Evolutionary conservation across 495 filamentous ascomycete genomes (phyloP).

Genomic region (Cercophora sp.): DNA sequence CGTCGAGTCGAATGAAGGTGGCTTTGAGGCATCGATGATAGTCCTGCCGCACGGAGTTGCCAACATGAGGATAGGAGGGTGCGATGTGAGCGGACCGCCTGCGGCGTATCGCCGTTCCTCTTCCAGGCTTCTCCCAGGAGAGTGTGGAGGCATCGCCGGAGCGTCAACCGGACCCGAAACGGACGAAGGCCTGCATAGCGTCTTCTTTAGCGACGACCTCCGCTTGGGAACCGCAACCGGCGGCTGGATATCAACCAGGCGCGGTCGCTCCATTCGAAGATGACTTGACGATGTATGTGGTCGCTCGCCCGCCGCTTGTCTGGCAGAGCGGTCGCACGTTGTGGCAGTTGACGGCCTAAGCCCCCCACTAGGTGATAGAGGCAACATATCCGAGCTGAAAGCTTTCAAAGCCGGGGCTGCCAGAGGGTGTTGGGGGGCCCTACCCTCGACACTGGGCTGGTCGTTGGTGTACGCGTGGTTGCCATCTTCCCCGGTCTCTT

Average conservation of each 20-base stretch:
- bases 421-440: too few species aligned
- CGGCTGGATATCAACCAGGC: conserved; percentile 27
- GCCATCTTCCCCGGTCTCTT: not conserved
- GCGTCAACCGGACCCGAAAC: not conserved
- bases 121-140: not conserved
- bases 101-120: not conserved
- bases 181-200: too few species aligned
- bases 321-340: not conserved
- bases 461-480: not conserved
- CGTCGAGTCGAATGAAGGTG: conserved; percentile 11
- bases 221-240: conserved; percentile 12
- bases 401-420: not conserved
- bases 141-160: not conserved
- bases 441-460: too few species aligned
- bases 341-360: not conserved
- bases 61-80: conserved; percentile 4
- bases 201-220: conserved; percentile 14
- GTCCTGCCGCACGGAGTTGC: conserved; percentile 16
- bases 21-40: conserved; percentile 21
- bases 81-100: not conserved
- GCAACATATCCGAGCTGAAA: not conserved
- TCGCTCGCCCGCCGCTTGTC: not conserved
- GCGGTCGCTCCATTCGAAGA: conserved; percentile 11
- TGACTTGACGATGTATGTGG: conserved; percentile 16
- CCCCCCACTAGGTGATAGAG: not conserved